Conservation (phyloP, 768 basidiomycete genomes). For the Phanerochaete sordida region DNA sequence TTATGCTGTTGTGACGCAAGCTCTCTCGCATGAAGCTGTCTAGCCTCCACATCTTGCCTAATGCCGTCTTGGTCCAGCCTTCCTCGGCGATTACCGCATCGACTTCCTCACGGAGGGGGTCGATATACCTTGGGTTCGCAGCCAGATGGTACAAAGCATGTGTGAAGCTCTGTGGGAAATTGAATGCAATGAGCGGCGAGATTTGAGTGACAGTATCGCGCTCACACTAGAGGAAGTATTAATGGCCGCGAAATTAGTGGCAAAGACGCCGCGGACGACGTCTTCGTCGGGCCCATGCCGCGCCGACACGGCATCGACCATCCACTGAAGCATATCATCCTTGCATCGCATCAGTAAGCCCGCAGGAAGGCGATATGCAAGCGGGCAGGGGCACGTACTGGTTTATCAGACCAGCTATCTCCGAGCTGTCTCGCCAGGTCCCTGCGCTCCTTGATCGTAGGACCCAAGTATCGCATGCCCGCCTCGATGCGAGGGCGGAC, state of each 20-base stretch:
- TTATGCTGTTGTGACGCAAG: slow-evolving; percentile 19
- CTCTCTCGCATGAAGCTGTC: slow-evolving; percentile 34
- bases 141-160: slow-evolving; percentile 28
- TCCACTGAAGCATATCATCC: slow-evolving; percentile 17
- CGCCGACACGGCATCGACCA: slow-evolving; percentile 8
- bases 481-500: not conserved
- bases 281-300: not conserved
- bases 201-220: not conserved
- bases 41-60: slow-evolving; percentile 28
- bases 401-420: slow-evolving; percentile 12
- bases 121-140: slow-evolving; percentile 22
- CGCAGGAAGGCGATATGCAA: not conserved
- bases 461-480: slow-evolving; percentile 1
- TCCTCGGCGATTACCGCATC: slow-evolving; percentile 22
- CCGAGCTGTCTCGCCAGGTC: slow-evolving; percentile 6
- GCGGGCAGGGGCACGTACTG: slow-evolving; percentile 3
- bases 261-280: not conserved
- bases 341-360: not conserved
- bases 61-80: slow-evolving; percentile 24
- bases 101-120: slow-evolving; percentile 29
- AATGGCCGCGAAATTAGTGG: slow-evolving; percentile 19
- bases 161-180: slow-evolving; percentile 18
- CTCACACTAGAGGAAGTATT: slow-evolving; percentile 16
- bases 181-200: not conserved
- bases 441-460: slow-evolving; percentile 11